phyloP scores from a whole-genome alignment of 2,329 filamentous ascomycete species.

The Coniella lustricola region DNA sequence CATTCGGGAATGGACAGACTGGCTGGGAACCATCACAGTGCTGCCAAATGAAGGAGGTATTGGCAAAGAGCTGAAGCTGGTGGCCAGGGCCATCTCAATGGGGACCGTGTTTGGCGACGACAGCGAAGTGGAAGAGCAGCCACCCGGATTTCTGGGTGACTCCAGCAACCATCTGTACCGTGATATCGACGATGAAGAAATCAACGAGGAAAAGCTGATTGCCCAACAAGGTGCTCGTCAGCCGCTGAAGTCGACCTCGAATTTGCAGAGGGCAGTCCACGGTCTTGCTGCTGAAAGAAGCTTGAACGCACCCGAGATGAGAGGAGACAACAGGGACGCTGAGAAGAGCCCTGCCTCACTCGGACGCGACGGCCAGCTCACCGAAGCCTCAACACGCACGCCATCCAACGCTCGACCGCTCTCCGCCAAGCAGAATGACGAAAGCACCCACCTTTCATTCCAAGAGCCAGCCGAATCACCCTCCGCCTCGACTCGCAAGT shows the following conservation, averaged over 20 bases:
- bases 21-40: constrained; percentile 53
- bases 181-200: constrained; percentile 16
- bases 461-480: constrained; percentile 2
- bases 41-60: constrained; percentile 49
- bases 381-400: not conserved
- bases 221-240: constrained; percentile 22
- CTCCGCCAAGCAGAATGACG: not conserved
- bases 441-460: constrained; percentile 7
- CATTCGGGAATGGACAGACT: constrained; percentile 48
- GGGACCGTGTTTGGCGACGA: constrained; percentile 35
- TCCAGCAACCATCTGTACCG: constrained; percentile 13
- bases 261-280: constrained; percentile 24
- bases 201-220: constrained; percentile 21
- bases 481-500: constrained; percentile 2
- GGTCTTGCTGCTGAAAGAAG: constrained; percentile 8
- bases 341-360: not conserved
- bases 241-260: constrained; percentile 26
- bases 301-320: not conserved
- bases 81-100: constrained; percentile 35
- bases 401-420: not conserved
- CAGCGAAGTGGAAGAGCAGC: constrained; percentile 29
- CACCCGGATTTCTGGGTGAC: constrained; percentile 36
- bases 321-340: not conserved
- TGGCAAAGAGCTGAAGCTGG: constrained; percentile 35
- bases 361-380: not conserved